These are phyloP conservation scores for Symbiodinium natans DNA, from an alignment of 73 alveolate genomes.

Conservation along the genomic window DNA sequence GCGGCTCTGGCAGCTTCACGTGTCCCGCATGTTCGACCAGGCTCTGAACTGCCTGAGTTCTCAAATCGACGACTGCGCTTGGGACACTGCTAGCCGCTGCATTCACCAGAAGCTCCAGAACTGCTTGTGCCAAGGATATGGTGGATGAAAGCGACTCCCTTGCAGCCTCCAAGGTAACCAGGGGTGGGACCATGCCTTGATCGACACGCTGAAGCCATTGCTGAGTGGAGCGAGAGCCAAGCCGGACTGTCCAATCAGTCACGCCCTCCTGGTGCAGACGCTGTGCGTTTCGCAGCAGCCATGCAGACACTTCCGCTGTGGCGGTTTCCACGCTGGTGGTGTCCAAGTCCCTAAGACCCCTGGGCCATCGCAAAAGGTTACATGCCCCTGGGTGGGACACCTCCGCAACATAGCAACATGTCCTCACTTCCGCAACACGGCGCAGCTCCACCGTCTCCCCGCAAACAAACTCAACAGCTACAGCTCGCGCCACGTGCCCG, in stretches of 20 bases:
- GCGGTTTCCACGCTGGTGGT: not conserved
- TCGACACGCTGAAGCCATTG: not conserved
- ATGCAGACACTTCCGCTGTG: not conserved
- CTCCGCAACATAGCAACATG: slow-evolving; percentile 49
- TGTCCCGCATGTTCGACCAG: not conserved
- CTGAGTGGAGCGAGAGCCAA: not conserved
- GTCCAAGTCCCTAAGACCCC: slow-evolving; percentile 8
- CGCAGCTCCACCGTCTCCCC: slow-evolving; percentile 24
- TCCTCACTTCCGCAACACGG: slow-evolving; percentile 40
- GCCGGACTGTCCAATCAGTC: not conserved
- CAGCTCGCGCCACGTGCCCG: slow-evolving; percentile 40
- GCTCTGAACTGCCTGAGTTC: not conserved
- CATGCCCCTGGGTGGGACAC: slow-evolving; percentile 45
- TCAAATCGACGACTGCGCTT: not conserved
- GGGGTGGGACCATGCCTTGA: not conserved
- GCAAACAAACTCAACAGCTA: slow-evolving; percentile 59
- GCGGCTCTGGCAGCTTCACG: not conserved
- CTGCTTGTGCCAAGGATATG: not conserved
- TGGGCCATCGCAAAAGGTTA: slow-evolving; percentile 33
- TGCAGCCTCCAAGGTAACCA: not conserved
- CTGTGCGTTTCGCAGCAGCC: slow-evolving; percentile 43
- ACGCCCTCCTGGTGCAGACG: not conserved
- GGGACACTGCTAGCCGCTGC: not conserved
- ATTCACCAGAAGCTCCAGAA: not conserved
- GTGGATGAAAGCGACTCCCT: not conserved